Percentiles rank a stretch among this genome's conserved stretches.
Conservation (phyloP, 2,329 filamentous ascomycete species). For the Pseudocercospora cruenta region DNA sequence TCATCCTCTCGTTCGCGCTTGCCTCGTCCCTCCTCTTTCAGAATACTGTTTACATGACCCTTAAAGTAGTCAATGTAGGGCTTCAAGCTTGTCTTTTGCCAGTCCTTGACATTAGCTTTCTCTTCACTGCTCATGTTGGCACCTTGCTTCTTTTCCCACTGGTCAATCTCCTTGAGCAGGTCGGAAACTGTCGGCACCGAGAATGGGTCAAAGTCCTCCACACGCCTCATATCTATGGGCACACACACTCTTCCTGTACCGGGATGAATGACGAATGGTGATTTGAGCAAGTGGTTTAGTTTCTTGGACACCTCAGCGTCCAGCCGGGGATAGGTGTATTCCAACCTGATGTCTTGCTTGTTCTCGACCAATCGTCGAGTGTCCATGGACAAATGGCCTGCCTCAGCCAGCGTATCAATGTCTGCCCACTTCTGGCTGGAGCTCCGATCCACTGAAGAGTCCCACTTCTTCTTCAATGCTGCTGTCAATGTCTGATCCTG, state of each 20-base stretch:
- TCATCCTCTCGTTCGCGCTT: slow-evolving; percentile 63
- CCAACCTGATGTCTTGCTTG: slow-evolving; percentile 93
- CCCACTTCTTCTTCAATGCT: slow-evolving; percentile 87
- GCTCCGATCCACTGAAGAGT: slow-evolving; percentile 74
- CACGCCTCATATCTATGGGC: slow-evolving; percentile 75
- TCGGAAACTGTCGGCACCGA: slow-evolving; percentile 85
- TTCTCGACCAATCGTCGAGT: slow-evolving; percentile 74
- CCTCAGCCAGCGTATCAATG: slow-evolving; percentile 83
- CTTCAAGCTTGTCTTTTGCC: slow-evolving; percentile 95
- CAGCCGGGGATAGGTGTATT: slow-evolving; percentile 96
- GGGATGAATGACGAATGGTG: slow-evolving; percentile 93
- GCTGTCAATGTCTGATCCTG: slow-evolving; percentile 79
- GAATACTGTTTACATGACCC: slow-evolving; percentile 73
- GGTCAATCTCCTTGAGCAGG: slow-evolving; percentile 82
- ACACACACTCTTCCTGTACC: slow-evolving; percentile 94
- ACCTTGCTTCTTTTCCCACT: slow-evolving; percentile 63
- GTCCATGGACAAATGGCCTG: slow-evolving; percentile 68
- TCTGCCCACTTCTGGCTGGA: slow-evolving; percentile 89
- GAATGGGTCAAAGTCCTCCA: slow-evolving; percentile 85
- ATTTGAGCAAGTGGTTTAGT: slow-evolving; percentile 96
- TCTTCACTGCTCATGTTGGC: slow-evolving; percentile 48
- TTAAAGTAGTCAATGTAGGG: slow-evolving; percentile 91
- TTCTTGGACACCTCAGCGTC: slow-evolving; percentile 98
- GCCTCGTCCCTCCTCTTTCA: slow-evolving; percentile 69
- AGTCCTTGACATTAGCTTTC: slow-evolving; percentile 69